These are phyloP conservation scores for Celoporthe dispersa DNA, from an alignment of 2,329 filamentous ascomycete genomes.

Conservation along the genomic window DNA sequence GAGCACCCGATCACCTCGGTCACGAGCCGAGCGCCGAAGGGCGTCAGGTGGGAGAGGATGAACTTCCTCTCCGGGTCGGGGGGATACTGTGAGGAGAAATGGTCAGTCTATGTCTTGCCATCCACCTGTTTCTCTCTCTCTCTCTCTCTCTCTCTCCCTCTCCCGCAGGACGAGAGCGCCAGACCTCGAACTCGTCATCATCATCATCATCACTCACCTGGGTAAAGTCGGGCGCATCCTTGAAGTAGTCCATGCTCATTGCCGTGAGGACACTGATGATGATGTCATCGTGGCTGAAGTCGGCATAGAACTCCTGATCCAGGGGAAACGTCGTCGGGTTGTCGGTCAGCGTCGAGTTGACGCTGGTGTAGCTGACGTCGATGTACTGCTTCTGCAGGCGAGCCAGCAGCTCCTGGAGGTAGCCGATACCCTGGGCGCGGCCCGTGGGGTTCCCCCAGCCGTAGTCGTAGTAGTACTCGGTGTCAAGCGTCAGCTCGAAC, in stretches of 20 bases:
- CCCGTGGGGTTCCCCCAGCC: conserved; percentile 53
- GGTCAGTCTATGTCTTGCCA: conserved; percentile 5
- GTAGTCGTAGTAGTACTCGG: conserved; percentile 55
- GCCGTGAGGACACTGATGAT: conserved; percentile 54
- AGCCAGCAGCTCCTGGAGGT: conserved; percentile 55
- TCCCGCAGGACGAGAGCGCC: too few species aligned
- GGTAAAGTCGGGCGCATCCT: conserved; percentile 47
- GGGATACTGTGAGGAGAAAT: conserved; percentile 38
- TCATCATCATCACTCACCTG: conserved; percentile 2
- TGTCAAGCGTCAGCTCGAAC: conserved; percentile 57
- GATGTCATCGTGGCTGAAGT: conserved; percentile 59
- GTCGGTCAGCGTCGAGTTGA: conserved; percentile 54
- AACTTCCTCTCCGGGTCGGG: conserved; percentile 51
- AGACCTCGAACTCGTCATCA: too few species aligned
- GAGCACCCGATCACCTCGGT: conserved; percentile 53
- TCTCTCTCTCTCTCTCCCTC: too few species aligned
- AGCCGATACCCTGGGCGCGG: conserved; percentile 57
- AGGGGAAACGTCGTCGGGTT: conserved; percentile 52
- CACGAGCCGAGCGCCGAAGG: conserved; percentile 58
- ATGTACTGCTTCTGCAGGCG: conserved; percentile 53
- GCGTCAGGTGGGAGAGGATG: conserved; percentile 54
- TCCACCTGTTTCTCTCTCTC: conserved; percentile 4
- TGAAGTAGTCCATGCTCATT: conserved; percentile 59
- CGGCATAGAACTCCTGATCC: conserved; percentile 53
- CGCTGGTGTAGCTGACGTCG: conserved; percentile 51